Conservation (phyloP, 257 asterid species). For the Cynanchum wilfordii region DNA sequence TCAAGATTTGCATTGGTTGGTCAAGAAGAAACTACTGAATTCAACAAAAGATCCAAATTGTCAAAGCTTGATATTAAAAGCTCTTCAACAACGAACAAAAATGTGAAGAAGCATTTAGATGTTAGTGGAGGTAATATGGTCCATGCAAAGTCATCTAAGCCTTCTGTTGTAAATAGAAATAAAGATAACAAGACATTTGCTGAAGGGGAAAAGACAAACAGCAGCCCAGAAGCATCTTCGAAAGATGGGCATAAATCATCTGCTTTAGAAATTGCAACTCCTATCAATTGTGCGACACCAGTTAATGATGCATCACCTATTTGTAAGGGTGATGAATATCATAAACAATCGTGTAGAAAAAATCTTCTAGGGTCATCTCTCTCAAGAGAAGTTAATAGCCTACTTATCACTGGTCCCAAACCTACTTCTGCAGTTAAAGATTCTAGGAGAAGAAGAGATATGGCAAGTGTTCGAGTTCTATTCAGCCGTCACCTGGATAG, state of each 20-base stretch:
- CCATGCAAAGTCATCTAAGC: conserved; percentile 19
- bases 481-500: conserved; percentile 90
- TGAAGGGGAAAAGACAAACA: conserved; percentile 28
- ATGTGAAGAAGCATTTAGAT: conserved; percentile 14
- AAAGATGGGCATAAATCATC: conserved; percentile 25
- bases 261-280: conserved; percentile 43
- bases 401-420: conserved; percentile 26
- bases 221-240: conserved; percentile 39
- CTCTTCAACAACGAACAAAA: conserved; percentile 10
- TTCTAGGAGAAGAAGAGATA: conserved; percentile 73
- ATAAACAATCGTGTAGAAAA: conserved; percentile 62
- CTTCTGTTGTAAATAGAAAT: conserved; percentile 24
- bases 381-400: conserved; percentile 47
- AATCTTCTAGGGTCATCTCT: conserved; percentile 40
- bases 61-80: conserved; percentile 22
- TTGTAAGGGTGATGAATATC: conserved; percentile 94
- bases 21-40: conserved; percentile 25
- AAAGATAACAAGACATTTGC: conserved; percentile 16
- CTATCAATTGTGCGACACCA: conserved; percentile 41
- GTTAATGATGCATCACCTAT: conserved; percentile 59
- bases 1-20: conserved; percentile 18
- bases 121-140: conserved; percentile 12
- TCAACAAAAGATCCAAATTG: conserved; percentile 33
- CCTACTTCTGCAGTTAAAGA: conserved; percentile 32
- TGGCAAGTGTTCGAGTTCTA: conserved; percentile 57